A percentile compares a stretch with the other conserved stretches of the same genome.
Conservation (phyloP, 352 stramenopile species). For the Phytophthora ohioensis region DNA sequence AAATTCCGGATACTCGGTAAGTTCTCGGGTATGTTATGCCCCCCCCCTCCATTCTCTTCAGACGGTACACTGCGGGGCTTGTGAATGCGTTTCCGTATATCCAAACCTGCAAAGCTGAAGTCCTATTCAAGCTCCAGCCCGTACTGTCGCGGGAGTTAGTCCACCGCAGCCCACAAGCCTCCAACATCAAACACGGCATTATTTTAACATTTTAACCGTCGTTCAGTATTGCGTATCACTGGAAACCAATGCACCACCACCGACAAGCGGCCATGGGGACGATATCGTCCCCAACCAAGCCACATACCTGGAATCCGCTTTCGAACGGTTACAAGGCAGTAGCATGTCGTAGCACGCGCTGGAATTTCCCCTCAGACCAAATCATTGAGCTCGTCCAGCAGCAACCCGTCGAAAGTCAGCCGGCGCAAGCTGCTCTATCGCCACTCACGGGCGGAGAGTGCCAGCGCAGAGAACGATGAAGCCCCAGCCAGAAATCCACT, state of each 20-base stretch:
- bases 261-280: neutral
- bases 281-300: conserved; percentile 4
- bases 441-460: conserved; percentile 9
- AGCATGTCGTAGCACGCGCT: no score
- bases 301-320: neutral
- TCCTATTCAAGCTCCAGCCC: no score
- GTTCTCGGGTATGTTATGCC: no score
- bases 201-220: neutral
- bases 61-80: no score
- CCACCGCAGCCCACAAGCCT: no score
- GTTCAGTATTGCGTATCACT: conserved; percentile 7
- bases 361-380: neutral
- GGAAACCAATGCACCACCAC: neutral
- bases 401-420: neutral
- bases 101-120: no score
- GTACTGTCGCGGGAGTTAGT: no score
- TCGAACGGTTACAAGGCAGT: neutral
- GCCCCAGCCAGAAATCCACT: conserved; percentile 17
- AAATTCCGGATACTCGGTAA: no score
- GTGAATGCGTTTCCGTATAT: no score
- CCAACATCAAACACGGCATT: neutral
- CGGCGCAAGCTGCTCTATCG: neutral
- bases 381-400: conserved; percentile 3
- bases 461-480: conserved; percentile 2
- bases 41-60: no score